These are phyloP conservation scores for Penicillium sp. DNA, from an alignment of 2,329 filamentous ascomycete species.

Conservation along the genomic window DNA sequence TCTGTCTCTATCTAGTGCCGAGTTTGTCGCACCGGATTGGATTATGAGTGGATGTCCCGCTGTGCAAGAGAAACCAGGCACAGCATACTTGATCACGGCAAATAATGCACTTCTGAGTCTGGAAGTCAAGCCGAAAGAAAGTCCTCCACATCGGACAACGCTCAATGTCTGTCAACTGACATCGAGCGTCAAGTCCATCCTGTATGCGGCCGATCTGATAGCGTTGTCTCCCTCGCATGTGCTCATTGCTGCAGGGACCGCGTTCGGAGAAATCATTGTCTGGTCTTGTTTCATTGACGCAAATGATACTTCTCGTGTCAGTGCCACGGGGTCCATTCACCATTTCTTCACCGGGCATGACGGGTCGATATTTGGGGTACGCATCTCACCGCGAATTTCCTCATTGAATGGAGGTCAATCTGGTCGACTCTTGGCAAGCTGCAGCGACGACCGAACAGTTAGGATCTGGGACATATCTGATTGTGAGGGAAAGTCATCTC, in stretches of 20 bases:
- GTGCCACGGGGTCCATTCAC: slow-evolving; percentile 42
- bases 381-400: slow-evolving; percentile 58
- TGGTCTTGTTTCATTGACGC: slow-evolving; percentile 61
- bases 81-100: slow-evolving; percentile 66
- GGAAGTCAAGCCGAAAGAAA: slow-evolving; percentile 16
- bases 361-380: slow-evolving; percentile 87
- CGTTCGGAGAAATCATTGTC: slow-evolving; percentile 87
- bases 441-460: slow-evolving; percentile 89
- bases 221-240: slow-evolving; percentile 56
- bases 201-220: slow-evolving; percentile 74
- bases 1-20: slow-evolving; percentile 33
- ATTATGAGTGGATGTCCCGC: slow-evolving; percentile 59
- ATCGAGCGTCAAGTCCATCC: slow-evolving; percentile 63
- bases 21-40: slow-evolving; percentile 62
- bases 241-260: slow-evolving; percentile 80
- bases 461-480: slow-evolving; percentile 78
- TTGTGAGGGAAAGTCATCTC: slow-evolving; percentile 30
- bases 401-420: slow-evolving; percentile 34
- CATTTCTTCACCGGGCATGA: slow-evolving; percentile 66
- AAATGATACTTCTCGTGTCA: slow-evolving; percentile 6
- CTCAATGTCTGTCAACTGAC: slow-evolving; percentile 38
- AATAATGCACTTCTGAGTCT: slow-evolving; percentile 73
- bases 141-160: slow-evolving; percentile 5
- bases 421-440: slow-evolving; percentile 71
- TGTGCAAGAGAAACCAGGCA: slow-evolving; percentile 23